A percentile compares a stretch with the other conserved stretches of the same genome.
These are phyloP conservation scores for Cynanchum wilfordii DNA, from an alignment of 257 asterid genomes.

Conservation along the genomic window DNA sequence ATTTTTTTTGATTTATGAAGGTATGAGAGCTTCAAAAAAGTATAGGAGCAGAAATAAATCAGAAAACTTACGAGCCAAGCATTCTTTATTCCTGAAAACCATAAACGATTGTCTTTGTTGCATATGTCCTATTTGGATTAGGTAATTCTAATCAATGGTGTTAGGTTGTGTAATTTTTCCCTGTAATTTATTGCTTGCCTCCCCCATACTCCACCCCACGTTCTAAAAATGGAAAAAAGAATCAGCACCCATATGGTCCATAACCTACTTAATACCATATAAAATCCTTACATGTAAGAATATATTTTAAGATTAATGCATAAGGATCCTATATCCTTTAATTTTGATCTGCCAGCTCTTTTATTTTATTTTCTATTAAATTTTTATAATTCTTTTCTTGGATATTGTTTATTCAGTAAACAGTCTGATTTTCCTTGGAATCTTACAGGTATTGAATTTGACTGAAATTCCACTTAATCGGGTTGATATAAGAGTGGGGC, in stretches of 20 bases:
- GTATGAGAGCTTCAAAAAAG: not conserved
- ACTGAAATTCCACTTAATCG: slow-evolving; percentile 83
- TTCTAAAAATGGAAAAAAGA: not conserved
- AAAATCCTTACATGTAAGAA: not conserved
- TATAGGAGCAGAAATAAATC: not conserved
- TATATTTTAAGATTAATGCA: not conserved
- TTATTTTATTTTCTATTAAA: not conserved
- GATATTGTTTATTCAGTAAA: not conserved
- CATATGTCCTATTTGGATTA: not conserved
- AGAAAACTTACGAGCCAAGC: not conserved
- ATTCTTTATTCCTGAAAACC: not conserved
- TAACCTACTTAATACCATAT: not conserved
- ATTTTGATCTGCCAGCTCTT: not conserved
- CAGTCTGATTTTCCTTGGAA: slow-evolving; percentile 2
- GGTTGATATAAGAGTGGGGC: slow-evolving; percentile 81
- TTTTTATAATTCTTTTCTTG: not conserved
- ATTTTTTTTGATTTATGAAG: too few species aligned
- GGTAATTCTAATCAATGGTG: not conserved
- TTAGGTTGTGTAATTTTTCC: not conserved
- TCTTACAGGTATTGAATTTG: slow-evolving; percentile 69
- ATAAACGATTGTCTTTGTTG: too few species aligned
- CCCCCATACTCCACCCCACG: too few species aligned
- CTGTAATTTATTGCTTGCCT: not conserved
- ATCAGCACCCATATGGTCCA: not conserved
- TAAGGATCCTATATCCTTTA: not conserved